Base-by-base conservation (phyloP, 805 yeast species). In the Candida patagonica region DNA sequence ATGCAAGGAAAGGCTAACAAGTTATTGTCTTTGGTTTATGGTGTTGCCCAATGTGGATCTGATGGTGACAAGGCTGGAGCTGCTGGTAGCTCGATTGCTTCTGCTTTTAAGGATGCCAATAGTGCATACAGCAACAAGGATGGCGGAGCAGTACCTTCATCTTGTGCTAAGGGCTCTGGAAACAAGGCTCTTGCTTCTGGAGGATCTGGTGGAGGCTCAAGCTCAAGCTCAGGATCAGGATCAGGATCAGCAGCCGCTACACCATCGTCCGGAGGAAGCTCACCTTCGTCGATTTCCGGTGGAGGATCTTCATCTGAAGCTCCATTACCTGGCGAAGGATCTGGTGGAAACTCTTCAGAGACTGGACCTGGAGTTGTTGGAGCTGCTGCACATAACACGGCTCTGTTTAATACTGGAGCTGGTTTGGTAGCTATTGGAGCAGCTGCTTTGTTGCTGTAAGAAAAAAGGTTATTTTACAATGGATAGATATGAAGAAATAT, bases 1-100 rank as follows among this genome's bases (percentile, higher is more conserved):
- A 43, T 54, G 25, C 40, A 35, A 22, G 41, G 37, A 24, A 50
- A 52, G 34, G 43, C 58, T 31, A 44, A 30, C 27, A 46, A 31
- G 36, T 42, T 54, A 30, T 53, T 44, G 20, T 22, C 42, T 38
- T 43, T 40, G 37, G 37, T 47, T 19, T 43, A 45, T 42, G 22
- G 25, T 8, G 31, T 31, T 34, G 13, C 15, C 13, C 13, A 8
- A 7, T 29, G 31, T 17, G 31, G 26, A n/a, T 25, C 22, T 25
- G 21, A 40, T 17, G 48, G 38, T 41, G 16, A 13, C 13, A 41
- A 40, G 32, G 41, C 39, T 31, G n/a, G n/a, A n/a, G 41, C 44
- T 42, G 42, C 29, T 42, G 40, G 46, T n/a, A 42, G 26, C 33
- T 22, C 16, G n/a, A 19, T 44, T 25, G 35, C 29, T 34, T 37